Base-by-base conservation (phyloP, 805 yeast species). In the Komagataella phaffii region DNA sequence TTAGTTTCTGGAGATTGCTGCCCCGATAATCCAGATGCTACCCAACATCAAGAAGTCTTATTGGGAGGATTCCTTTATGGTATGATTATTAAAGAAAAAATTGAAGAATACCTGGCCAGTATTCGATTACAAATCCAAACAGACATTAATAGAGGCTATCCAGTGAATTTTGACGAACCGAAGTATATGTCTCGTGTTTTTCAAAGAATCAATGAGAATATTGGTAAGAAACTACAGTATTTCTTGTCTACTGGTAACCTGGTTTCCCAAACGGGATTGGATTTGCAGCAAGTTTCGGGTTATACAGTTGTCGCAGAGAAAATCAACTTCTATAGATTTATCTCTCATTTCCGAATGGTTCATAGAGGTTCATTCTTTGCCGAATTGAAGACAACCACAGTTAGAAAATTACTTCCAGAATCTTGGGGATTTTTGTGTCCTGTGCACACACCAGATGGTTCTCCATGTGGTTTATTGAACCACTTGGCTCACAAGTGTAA, bases 341-440 rank as follows among this genome's bases (percentile, higher is more conserved):
- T 93, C 57, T 83, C 98, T n/a, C 99, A 93, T 74, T 93, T 93
- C 78, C 76, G 99, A 71, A 93, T 93, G 99, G 98, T 93, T 51
- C 99, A 93, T 70, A 85, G 99, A 80, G 99, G 99, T 69, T 88
- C 98, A 57, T 93, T 93, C 82, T 93, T 93, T 67, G 97, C 99
- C 47, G 96, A 91, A 68, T 77, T 93, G 71, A 93, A 93, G 66
- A 93, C 99, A 46, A 93, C 99, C 21, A 85, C 98, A 1, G 99
- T 93, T 49, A 82, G 99, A 74, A 93, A 93, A 67, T 74, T 93
- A 61, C 76, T 93, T 53, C 99, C 99, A 1, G 99, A 93, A 68
- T 87, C 96, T 1, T 93, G 99, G 99, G 99, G 99, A 3, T 93
- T 93, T 78, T 71, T 93, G 60, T 93, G 99, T 71, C 99, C 99